These are phyloP conservation scores for Nissolia schottii DNA, from an alignment of 306 rosid species.

Conservation along the genomic window DNA sequence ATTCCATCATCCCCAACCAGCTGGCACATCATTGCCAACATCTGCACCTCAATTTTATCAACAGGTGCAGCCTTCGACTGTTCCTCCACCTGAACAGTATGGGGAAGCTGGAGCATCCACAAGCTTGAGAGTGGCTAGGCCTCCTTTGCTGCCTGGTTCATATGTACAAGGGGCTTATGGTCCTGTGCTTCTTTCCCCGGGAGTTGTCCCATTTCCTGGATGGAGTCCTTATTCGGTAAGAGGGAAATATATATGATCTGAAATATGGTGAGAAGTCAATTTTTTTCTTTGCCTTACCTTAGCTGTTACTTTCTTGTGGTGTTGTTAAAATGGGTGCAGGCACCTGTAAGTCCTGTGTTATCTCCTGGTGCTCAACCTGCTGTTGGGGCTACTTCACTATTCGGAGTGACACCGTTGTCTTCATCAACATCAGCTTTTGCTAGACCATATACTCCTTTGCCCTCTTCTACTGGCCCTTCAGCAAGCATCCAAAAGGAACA, in stretches of 20 bases:
- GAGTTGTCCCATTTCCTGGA: slow-evolving; percentile 71
- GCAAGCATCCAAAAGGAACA: slow-evolving; percentile 52
- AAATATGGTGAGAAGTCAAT: not conserved
- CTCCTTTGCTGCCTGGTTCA: slow-evolving; percentile 70
- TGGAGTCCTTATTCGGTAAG: slow-evolving; percentile 89
- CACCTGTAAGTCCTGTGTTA: slow-evolving; percentile 73
- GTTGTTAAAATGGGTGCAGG: slow-evolving; percentile 47
- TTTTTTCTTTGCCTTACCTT: not conserved
- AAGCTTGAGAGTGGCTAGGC: slow-evolving; percentile 77
- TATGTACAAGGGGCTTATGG: slow-evolving; percentile 83
- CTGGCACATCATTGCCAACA: slow-evolving; percentile 57
- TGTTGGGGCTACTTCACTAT: slow-evolving; percentile 66
- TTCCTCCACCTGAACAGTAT: slow-evolving; percentile 67
- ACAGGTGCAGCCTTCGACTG: slow-evolving; percentile 82
- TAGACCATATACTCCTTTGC: slow-evolving; percentile 57
- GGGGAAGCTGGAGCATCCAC: slow-evolving; percentile 71
- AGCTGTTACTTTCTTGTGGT: not conserved
- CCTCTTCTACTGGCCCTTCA: slow-evolving; percentile 46
- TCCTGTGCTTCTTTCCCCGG: slow-evolving; percentile 73
- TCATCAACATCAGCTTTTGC: slow-evolving; percentile 65
- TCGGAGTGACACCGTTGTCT: slow-evolving; percentile 70
- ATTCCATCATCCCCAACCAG: slow-evolving; percentile 89
- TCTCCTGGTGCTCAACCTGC: slow-evolving; percentile 84
- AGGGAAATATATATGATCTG: not conserved
- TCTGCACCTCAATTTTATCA: slow-evolving; percentile 94